Percentiles rank a stretch among this genome's conserved stretches.
phyloP scores from a whole-genome alignment of 306 rosid species.

The Boehmeria nivea region DNA sequence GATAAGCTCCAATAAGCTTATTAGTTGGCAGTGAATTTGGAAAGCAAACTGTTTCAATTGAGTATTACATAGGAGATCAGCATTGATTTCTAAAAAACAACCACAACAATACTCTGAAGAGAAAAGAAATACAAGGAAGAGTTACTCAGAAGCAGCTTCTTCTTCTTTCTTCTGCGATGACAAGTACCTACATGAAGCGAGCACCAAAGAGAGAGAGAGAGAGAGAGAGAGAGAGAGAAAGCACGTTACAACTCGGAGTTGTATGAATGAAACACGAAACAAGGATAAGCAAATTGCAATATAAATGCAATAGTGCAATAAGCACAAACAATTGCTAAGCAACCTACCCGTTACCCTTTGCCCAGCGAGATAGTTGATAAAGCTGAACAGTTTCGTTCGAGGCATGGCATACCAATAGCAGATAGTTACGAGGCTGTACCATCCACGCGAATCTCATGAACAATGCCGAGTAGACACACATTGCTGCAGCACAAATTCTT shows the following conservation, averaged over 20 bases:
- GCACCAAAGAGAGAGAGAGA: neutral
- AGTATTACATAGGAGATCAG: neutral
- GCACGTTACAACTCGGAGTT: too few relatives aligned
- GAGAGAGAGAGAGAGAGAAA: neutral
- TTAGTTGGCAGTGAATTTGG: neutral
- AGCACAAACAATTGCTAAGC: too few relatives aligned
- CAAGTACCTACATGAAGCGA: slow-evolving; percentile 39
- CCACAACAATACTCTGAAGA: neutral
- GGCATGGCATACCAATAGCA: slow-evolving; percentile 60
- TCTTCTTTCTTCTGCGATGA: slow-evolving; percentile 36
- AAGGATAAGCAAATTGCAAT: too few relatives aligned
- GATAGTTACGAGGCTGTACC: slow-evolving; percentile 70
- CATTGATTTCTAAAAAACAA: neutral
- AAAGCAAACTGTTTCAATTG: neutral
- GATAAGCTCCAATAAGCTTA: slow-evolving; percentile 4
- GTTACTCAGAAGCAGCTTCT: slow-evolving; percentile 37
- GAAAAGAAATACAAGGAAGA: neutral
- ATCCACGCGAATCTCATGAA: slow-evolving; percentile 82
- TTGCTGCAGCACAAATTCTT: slow-evolving; percentile 37
- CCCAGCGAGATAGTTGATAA: slow-evolving; percentile 68
- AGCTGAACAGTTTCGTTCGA: slow-evolving; percentile 68
- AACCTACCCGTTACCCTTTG: slow-evolving; percentile 45
- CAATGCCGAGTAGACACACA: slow-evolving; percentile 55
- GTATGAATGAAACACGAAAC: too few relatives aligned
- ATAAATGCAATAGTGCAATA: too few relatives aligned